Evolutionary conservation across 164 flowering plant species (phyloP).

Genomic region (Piper betle): DNA sequence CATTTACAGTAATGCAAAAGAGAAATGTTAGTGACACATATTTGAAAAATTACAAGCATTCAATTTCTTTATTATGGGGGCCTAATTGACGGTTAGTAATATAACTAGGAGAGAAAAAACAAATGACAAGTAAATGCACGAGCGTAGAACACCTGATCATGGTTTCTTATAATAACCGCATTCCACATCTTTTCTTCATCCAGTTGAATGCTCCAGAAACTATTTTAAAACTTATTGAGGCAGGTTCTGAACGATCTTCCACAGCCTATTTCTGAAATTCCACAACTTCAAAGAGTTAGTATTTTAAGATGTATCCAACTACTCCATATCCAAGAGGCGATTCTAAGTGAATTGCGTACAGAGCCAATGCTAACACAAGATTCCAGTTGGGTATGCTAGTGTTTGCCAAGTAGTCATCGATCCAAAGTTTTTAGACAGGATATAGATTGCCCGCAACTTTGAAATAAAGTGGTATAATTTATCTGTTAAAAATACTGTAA

Average conservation of each 20-base stretch:
- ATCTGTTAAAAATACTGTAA: slow-evolving; percentile 7
- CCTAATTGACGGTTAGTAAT: no score
- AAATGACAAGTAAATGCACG: no score
- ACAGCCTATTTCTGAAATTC: background rate
- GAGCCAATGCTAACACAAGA: slow-evolving; percentile 9
- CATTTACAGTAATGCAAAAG: no score
- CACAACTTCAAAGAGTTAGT: background rate
- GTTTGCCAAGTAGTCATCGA: background rate
- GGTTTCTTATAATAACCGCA: no score
- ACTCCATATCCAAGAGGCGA: slow-evolving; percentile 7
- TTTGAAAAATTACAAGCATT: no score
- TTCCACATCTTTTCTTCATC: no score
- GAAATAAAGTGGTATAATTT: background rate
- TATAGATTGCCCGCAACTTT: slow-evolving; percentile 4
- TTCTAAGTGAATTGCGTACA: slow-evolving; percentile 7
- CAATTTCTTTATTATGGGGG: no score
- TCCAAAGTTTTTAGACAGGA: slow-evolving; percentile 2
- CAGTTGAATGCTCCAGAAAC: no score
- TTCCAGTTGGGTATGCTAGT: slow-evolving; percentile 2
- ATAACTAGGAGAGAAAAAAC: no score
- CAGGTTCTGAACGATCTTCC: background rate
- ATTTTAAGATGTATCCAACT: slow-evolving; percentile 2
- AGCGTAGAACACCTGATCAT: no score
- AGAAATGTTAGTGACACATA: no score
- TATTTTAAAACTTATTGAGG: background rate